Conservation (phyloP, 2,329 filamentous ascomycete species). For the Fusarium pininemorale region DNA sequence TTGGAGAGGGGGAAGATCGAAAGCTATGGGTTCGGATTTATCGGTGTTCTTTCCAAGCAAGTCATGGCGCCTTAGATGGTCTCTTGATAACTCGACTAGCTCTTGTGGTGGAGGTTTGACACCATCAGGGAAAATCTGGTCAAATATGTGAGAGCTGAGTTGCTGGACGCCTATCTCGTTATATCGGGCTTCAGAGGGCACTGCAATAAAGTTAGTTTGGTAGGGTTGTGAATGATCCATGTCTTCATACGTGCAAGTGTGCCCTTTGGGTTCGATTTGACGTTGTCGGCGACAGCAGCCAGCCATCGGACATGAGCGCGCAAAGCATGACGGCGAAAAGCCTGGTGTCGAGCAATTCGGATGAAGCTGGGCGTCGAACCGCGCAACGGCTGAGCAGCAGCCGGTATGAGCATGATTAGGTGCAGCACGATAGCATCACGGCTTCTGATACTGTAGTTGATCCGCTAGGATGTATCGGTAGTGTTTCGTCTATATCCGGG, state of each 20-base stretch:
- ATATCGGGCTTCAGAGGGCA: constrained; percentile 71
- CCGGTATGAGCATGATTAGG: constrained; percentile 45
- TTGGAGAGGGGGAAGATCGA: constrained; percentile 83
- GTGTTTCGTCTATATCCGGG: constrained; percentile 1
- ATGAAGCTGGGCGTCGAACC: constrained; percentile 58
- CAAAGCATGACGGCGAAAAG: constrained; percentile 50
- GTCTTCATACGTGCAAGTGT: constrained; percentile 54
- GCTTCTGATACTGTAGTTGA: neutral
- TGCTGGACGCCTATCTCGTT: constrained; percentile 97
- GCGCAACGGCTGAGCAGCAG: constrained; percentile 51
- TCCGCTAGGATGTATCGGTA: constrained; percentile 15
- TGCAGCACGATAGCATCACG: constrained; percentile 41
- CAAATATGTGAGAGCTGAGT: constrained; percentile 82
- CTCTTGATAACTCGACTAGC: constrained; percentile 80
- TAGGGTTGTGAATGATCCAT: neutral
- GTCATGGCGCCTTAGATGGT: constrained; percentile 87
- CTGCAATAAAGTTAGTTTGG: constrained; percentile 39
- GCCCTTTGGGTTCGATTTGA: constrained; percentile 25
- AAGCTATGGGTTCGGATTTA: constrained; percentile 77
- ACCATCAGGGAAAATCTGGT: constrained; percentile 78
- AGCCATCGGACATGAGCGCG: constrained; percentile 56
- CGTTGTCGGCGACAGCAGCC: constrained; percentile 46
- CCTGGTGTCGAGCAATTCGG: constrained; percentile 60
- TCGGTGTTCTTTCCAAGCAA: constrained; percentile 91
- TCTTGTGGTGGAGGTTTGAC: constrained; percentile 69